Base-by-base conservation (phyloP, 2,329 filamentous ascomycete species). In the Talaromyces sp. region DNA sequence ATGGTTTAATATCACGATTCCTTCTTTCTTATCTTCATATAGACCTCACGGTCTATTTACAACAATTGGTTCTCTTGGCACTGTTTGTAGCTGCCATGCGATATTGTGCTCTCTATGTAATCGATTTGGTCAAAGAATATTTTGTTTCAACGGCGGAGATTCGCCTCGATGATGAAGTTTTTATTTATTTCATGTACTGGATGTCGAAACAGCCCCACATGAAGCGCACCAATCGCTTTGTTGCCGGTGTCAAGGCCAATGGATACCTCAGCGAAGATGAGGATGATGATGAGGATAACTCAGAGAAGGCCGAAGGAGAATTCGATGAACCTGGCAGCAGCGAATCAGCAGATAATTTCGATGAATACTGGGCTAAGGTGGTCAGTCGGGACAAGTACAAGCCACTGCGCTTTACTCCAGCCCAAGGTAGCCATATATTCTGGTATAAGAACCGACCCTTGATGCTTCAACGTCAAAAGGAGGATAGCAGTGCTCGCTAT, bases 131-230 rank as follows among this genome's bases (percentile, higher is more conserved):
- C 27, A 76, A 81, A 37, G 63, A 73, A 5, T 75, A 87, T 61
- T 80, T 87, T 61, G 85, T 88, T 77, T 87, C 83, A 3, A 83
- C 81, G 1, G 86, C 86, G 16, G 83, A 86, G 60, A 82, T 90
- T 35, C 80, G 85, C 40, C 80, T 83, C 24, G 86, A 89, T 52
- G 87, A 90, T 61, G 87, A 90, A 66, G 83, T 88, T 51, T 90
- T 88, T 74, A 86, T 86, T 65, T 87, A 88, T 63, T 64, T 89
- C 36, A 88, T 89, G 85, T 79, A 78, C 22, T 90, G 87, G 87
- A 79, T 89, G 2, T 79, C 86, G 2, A 71, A 76, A 30, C 86
- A 90, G 68, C 69, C 73, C 3, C 88, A 89, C 58, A 78, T 84
- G 17, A 78, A 81, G 55, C 73, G 75, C 4, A 82, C 85, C 0